Base-by-base conservation (phyloP, 305 asterid species). In the Rubia occidens region DNA sequence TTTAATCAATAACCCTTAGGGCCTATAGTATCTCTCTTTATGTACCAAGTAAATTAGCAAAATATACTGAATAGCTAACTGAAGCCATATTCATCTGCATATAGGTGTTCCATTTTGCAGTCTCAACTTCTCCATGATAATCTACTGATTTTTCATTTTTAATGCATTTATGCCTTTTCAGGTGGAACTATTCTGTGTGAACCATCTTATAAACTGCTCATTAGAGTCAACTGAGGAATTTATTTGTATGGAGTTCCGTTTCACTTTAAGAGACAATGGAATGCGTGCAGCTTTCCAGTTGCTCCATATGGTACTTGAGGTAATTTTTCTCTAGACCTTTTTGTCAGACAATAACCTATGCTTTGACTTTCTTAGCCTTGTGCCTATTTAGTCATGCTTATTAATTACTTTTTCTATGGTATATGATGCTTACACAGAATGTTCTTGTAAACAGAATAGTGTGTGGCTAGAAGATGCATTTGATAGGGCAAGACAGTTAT, bases 281-380 rank as follows among this genome's bases (percentile, higher is more conserved):
- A 95, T 95, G 99, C 88, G 88, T 74, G 99, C 97, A 71, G 99
- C 99, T 80, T 95, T 95, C 80, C 97, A 95, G 86, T 85, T 95
- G 73, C 99, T 95, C 79, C 99, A 95, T 82, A 95, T 91, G 99
- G 97, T 95, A 29, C 99, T 95, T 71, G 92, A 95, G 99, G 99
- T 95, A 86, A 80, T 67, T 29, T 18, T 54, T 68, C 17, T 42
- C 26, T 35, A 0, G 8, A 13, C 58, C 26, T 39, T 39, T 21
- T 37, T 54, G 1, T 68, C 42, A 20, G 17, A 39, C 21, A 39
- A 58, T 11, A 18, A 51, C 51, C 4, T n/a, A 11, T 20, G 20
- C 59, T 20, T 47, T 24, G 37, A 51, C 42, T 47, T 54, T 53
- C 8, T 53, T 53, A 53, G 55, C 13, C 24, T n/a, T 53, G 24